Conservation (phyloP, 495 filamentous ascomycete genomes). For the Xylaria cubensis region DNA sequence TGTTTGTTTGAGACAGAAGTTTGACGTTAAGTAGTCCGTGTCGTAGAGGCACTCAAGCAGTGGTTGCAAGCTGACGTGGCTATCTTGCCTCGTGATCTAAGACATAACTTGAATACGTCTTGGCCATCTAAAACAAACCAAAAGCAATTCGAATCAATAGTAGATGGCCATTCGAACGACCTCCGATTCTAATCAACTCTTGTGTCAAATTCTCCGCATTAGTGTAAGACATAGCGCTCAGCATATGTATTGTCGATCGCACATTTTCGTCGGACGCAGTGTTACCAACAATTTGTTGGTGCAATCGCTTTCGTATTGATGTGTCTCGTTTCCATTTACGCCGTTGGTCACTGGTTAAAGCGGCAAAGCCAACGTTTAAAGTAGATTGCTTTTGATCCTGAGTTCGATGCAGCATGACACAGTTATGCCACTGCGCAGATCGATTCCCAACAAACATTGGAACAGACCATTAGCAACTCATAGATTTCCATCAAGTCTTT, state of each 20-base stretch:
- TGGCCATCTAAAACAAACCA: neutral
- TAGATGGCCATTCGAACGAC: neutral
- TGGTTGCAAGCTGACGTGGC: neutral
- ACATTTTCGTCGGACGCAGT: neutral
- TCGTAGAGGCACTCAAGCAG: neutral
- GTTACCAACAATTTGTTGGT: neutral
- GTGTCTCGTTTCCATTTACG: neutral
- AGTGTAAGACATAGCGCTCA: neutral
- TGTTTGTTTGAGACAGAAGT: neutral
- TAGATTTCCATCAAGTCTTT: neutral
- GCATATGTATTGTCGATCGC: neutral
- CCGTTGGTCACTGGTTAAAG: neutral
- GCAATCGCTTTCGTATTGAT: neutral
- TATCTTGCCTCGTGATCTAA: neutral
- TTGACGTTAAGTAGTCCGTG: neutral
- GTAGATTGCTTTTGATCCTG: neutral
- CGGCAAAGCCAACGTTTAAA: neutral
- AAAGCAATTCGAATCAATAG: neutral
- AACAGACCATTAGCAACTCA: neutral
- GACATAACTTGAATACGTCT: conserved; percentile 3
- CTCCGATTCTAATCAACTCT: neutral
- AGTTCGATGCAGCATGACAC: neutral
- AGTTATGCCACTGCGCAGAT: neutral
- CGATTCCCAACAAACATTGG: neutral
- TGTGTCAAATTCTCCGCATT: neutral